phyloP scores from a whole-genome alignment of 192 early-diverging fungal genomes.

The Rhizophagus clarus region DNA sequence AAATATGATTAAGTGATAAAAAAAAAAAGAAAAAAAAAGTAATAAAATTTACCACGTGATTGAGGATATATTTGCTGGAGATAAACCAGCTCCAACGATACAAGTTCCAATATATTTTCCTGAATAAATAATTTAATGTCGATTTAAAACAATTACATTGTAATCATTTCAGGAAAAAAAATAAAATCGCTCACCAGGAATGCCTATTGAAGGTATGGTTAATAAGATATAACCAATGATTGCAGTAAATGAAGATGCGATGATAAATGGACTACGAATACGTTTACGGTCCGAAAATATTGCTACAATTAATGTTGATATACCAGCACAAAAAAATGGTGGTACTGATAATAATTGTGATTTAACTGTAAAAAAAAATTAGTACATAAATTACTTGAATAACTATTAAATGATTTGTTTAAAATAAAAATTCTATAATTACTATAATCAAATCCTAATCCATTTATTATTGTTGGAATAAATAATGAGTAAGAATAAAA shows the following conservation, averaged over 20 bases:
- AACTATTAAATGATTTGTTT: too few relatives aligned
- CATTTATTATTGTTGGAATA: conserved; percentile 71
- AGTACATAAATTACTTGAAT: background rate
- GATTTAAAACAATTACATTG: too few relatives aligned
- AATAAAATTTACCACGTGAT: conserved; percentile 51
- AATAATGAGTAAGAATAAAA: conserved; percentile 68
- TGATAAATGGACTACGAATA: conserved; percentile 1
- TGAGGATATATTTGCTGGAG: conserved; percentile 12
- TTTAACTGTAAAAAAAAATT: background rate
- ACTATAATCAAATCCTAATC: conserved; percentile 59
- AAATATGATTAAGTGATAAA: conserved; percentile 32
- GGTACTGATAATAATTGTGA: conserved; percentile 31
- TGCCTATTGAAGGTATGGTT: too few relatives aligned
- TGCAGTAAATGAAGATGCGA: background rate
- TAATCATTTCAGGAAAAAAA: too few relatives aligned
- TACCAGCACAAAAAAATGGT: conserved; percentile 34
- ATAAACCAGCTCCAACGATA: background rate
- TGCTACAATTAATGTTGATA: background rate
- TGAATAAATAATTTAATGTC: background rate
- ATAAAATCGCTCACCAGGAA: background rate
- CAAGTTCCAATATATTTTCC: conserved; percentile 9
- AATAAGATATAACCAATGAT: conserved; percentile 5
- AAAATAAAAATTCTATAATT: background rate
- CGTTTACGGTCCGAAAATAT: background rate
- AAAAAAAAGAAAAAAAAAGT: conserved; percentile 41